Base-by-base conservation (phyloP, 768 basidiomycete genomes). In the Termitomyces sp. region DNA sequence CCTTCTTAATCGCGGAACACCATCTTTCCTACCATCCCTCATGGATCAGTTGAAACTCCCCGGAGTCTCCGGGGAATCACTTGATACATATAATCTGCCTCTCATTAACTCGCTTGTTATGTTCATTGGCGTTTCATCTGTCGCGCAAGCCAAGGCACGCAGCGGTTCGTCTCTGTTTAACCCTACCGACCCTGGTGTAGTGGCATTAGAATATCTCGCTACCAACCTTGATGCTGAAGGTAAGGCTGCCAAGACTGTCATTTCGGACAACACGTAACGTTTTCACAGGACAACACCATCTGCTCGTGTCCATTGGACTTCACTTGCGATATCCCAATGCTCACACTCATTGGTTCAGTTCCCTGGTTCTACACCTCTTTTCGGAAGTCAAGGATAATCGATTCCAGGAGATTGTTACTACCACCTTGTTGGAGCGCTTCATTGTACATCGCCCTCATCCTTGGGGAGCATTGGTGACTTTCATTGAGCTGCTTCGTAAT, bases 301-400 rank as follows among this genome's bases (percentile, higher is more conserved):
- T 98, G 62, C 75, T 98, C 63, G 92, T 87, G 64, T 86, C 95
- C n/a, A 87, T 96, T 71, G 90, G 93, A 45, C 83, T 94, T 65
- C 96, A 98, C 70, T 78, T 99, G 62, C 92, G 97, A 66, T 98
- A 96, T 79, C 96, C 97, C 33, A 97, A 95, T 67, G 92, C 95
- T 10, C 97, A 99, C 79, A 99, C 96, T 51, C 90, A 93, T 71
- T 99, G 95, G 94, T 98, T 96, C 80, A 92, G 89, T 70, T 90
- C 87, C 46, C 80, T 98, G 62, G 76, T 98, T 54, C 82, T 98
- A 53, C 84, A 94, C 69, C 82, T 96, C 45, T 98, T 98, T 76
- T 66, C 78, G 51, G 90, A 94, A 67, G 81, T 90, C 60, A 83
- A 85, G 66, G 84, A 85, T 59, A 89, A 90, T 56, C 82, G 80